Conservation (phyloP, 805 yeast genomes). For the Naumovozyma baii region DNA sequence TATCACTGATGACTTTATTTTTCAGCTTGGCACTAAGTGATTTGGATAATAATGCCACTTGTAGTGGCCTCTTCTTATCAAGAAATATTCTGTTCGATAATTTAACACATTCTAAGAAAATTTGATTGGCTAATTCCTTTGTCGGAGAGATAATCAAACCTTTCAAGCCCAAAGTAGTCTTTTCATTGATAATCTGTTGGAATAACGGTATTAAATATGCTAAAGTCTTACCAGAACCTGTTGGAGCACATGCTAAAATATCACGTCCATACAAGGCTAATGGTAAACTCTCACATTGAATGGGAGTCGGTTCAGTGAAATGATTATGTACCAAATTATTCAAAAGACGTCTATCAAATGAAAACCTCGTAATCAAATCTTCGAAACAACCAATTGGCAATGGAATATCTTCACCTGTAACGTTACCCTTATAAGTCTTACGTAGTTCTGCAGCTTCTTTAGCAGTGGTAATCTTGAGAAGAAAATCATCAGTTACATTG, state of each 20-base stretch:
- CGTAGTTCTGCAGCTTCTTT: constrained; percentile 57
- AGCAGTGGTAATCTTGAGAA: constrained; percentile 38
- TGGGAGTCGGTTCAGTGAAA: constrained; percentile 82
- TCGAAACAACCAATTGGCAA: constrained; percentile 83
- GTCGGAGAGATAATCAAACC: constrained; percentile 89
- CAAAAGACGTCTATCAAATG: constrained; percentile 44
- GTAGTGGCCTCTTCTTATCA: constrained; percentile 43
- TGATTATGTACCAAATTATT: constrained; percentile 57
- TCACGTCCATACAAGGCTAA: constrained; percentile 60
- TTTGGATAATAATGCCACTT: constrained; percentile 58
- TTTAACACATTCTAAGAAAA: constrained; percentile 54
- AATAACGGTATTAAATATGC: constrained; percentile 81
- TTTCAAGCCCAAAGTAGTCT: constrained; percentile 39
- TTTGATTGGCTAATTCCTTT: constrained; percentile 85
- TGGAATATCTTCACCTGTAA: constrained; percentile 81
- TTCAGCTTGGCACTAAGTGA: constrained; percentile 59
- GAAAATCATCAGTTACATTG: constrained; percentile 25
- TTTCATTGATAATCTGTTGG: constrained; percentile 28
- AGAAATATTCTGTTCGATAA: constrained; percentile 35
- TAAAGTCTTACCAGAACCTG: constrained; percentile 95
- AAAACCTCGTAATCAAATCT: constrained; percentile 62
- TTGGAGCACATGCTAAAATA: constrained; percentile 89
- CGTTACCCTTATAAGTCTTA: constrained; percentile 52
- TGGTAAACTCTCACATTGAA: constrained; percentile 88
- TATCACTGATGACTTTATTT: constrained; percentile 46